Base-by-base conservation (phyloP, 2,329 filamentous ascomycete species). In the Claviceps citrina region DNA sequence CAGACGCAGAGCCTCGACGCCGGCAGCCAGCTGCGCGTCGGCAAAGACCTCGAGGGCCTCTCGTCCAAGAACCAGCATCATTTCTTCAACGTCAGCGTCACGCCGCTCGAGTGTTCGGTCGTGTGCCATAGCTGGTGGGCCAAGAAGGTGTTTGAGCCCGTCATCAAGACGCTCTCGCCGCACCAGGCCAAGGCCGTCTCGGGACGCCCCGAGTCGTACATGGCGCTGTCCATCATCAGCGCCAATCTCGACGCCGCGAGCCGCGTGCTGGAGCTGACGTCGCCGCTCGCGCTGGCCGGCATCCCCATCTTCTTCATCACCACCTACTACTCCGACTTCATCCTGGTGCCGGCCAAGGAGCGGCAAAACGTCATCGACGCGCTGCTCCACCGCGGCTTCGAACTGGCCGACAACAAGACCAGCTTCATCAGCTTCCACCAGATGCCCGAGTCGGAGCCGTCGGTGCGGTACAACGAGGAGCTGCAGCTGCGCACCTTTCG, bases 281-380 rank as follows among this genome's bases (percentile, higher is more conserved):
- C 80, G 39, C 91, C 89, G 5, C 69, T 96, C 25, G 89, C 91
- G 22, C 71, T 95, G 56, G 89, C 89, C 37, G 84, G 85, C 50
- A 91, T 96, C 39, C 84, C 89, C 39, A 93, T 98, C 54, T 95
- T 96, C 67, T 96, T 96, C 70, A 93, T 95, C 58, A 95, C 89
- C 3, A 95, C 86, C 25, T 98, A 96, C 62, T 96, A 93, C 62
- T 91, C 84, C 26, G 89, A 98, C 63, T 96, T 94, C 61, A 93
- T 98, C 51, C 71, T 96, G 27, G 85, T 95, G 1, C 87, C 91
- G 1, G 70, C 70, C 39, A 82, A 78, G 54, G 77, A 81, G 52
- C 77, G 81, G 38, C 64, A 72, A 20, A 79, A 78, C 30, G 87
- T 96, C 36, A 76, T 85, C 26, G 69, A 77, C 43, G 81, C 85